phyloP scores from a whole-genome alignment of 257 asterid species.

The Forsythia viridissima region DNA sequence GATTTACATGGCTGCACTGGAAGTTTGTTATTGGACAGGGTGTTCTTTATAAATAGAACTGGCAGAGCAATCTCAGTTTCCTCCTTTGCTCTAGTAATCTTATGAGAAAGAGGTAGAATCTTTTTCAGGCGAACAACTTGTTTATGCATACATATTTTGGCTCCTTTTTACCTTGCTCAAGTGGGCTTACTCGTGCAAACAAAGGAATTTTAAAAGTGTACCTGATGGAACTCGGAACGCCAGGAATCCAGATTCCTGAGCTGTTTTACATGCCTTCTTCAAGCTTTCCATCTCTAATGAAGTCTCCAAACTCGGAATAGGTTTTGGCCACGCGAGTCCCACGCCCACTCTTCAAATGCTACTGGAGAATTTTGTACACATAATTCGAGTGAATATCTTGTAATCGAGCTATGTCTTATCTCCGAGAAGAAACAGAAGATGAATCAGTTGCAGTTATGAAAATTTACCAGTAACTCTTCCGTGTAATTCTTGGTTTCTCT shows the following conservation, averaged over 20 bases:
- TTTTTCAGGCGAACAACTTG: neutral
- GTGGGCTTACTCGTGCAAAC: neutral
- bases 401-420: neutral
- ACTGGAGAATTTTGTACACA: neutral
- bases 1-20: neutral
- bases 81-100: neutral
- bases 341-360: neutral
- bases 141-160: neutral
- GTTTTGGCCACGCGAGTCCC: no score
- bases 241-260: neutral
- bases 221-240: neutral
- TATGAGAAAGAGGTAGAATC: neutral
- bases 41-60: neutral
- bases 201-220: neutral
- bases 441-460: no score
- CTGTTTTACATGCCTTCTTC: no score
- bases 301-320: no score
- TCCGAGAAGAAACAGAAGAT: neutral
- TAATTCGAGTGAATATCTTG: neutral
- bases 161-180: neutral
- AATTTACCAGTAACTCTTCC: no score
- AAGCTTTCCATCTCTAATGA: neutral
- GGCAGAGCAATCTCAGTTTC: neutral
- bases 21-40: neutral
- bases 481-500: no score